Percentiles rank a stretch among this genome's conserved stretches.
phyloP scores from a whole-genome alignment of 2,329 filamentous ascomycete genomes.

The Sporothrix curviconia region DNA sequence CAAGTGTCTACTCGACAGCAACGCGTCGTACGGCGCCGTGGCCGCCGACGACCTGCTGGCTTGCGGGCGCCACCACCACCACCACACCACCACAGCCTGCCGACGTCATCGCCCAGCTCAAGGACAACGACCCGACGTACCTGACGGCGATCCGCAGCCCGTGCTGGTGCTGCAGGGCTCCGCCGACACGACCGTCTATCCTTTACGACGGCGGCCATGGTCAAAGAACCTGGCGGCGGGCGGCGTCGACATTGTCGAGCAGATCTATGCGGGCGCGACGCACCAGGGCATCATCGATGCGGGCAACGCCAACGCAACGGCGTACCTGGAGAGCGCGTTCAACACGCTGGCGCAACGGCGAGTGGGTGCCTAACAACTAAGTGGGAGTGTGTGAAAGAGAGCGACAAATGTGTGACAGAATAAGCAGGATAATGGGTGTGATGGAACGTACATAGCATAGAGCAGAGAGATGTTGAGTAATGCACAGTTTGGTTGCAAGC shows the following conservation, averaged over 20 bases:
- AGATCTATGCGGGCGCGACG: slow-evolving; percentile 4
- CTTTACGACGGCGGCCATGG: not conserved
- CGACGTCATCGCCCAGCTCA: not conserved
- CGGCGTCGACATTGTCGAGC: slow-evolving; percentile 11
- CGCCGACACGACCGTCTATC: not conserved
- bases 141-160: not conserved
- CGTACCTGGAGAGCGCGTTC: not conserved
- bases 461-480: too few relatives aligned
- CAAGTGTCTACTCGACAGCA: not conserved
- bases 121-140: not conserved
- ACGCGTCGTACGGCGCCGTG: not conserved
- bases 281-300: not conserved
- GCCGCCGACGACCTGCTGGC: not conserved
- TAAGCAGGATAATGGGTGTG: too few relatives aligned
- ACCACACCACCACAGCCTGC: not conserved
- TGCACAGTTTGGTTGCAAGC: too few relatives aligned
- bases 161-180: slow-evolving; percentile 3
- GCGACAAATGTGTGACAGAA: too few relatives aligned
- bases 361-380: too few relatives aligned
- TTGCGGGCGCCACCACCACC: not conserved
- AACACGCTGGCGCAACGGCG: too few relatives aligned
- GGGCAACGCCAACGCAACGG: not conserved
- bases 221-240: slow-evolving; percentile 5
- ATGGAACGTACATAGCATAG: too few relatives aligned
- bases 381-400: too few relatives aligned